Conservation (phyloP, 805 yeast species). For the Lipomyces starkeyi region DNA sequence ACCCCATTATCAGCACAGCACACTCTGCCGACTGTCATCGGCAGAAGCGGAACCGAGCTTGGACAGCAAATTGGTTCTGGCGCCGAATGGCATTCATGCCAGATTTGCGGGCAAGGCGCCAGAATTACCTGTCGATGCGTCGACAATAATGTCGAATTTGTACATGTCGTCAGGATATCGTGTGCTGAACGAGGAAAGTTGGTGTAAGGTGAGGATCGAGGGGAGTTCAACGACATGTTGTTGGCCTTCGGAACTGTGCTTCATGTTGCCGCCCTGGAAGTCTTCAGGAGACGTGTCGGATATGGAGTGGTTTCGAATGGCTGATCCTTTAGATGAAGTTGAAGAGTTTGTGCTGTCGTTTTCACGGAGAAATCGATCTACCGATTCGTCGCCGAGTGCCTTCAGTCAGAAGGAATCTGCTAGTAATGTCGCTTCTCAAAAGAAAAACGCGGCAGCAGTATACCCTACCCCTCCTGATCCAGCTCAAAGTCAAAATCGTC, state of each 20-base stretch:
- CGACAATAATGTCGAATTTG: conserved; percentile 25
- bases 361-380: conserved; percentile 16
- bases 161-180: conserved; percentile 27
- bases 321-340: conserved; percentile 39
- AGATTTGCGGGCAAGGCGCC: conserved; percentile 20
- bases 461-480: conserved; percentile 49
- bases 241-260: conserved; percentile 44
- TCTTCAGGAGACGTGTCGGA: conserved; percentile 20
- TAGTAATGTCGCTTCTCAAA: neutral
- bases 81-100: conserved; percentile 33
- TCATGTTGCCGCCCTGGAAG: conserved; percentile 18
- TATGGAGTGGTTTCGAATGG: conserved; percentile 34
- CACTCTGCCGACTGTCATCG: conserved; percentile 15
- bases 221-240: conserved; percentile 26
- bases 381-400: conserved; percentile 18
- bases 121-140: conserved; percentile 29
- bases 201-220: conserved; percentile 29
- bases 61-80: conserved; percentile 25
- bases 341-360: conserved; percentile 31
- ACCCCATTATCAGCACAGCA: conserved; percentile 27
- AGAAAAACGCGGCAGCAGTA: conserved; percentile 33
- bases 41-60: conserved; percentile 6
- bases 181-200: conserved; percentile 25
- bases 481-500: conserved; percentile 23
- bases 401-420: neutral